These are phyloP conservation scores for Hymenochaete sp. DNA, from an alignment of 1,284 basidiomycete species.

Conservation along the genomic window DNA sequence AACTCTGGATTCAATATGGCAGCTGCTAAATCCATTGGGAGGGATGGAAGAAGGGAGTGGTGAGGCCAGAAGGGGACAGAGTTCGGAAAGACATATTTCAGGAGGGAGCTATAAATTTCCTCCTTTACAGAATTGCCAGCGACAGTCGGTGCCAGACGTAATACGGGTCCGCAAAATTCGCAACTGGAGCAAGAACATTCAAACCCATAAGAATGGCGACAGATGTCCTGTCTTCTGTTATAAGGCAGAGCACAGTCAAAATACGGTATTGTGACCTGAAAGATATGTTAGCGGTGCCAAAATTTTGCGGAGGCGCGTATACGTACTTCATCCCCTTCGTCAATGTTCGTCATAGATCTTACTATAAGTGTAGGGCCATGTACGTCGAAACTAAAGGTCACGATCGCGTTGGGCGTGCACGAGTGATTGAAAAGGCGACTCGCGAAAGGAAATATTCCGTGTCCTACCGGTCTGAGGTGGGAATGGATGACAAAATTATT, in stretches of 20 bases:
- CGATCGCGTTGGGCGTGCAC: constrained; percentile 62
- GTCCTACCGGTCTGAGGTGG: constrained; percentile 54
- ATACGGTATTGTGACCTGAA: constrained; percentile 62
- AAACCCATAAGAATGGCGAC: constrained; percentile 59
- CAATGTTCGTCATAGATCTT: constrained; percentile 49
- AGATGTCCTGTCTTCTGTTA: constrained; percentile 48
- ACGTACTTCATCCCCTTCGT: constrained; percentile 51
- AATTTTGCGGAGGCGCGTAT: constrained; percentile 4
- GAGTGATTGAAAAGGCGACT: constrained; percentile 73
- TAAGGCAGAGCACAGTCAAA: constrained; percentile 60
- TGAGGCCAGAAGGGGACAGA: constrained; percentile 19
- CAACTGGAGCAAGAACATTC: constrained; percentile 53
- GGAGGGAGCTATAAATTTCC: constrained; percentile 22
- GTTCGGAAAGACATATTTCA: constrained; percentile 12
- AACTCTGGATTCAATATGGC: constrained; percentile 48
- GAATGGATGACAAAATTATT: constrained; percentile 71
- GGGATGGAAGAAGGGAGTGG: constrained; percentile 27
- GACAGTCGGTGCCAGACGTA: constrained; percentile 32
- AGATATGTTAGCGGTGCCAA: neutral
- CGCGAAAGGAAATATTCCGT: constrained; percentile 64
- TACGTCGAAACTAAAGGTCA: constrained; percentile 42
- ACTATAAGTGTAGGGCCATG: constrained; percentile 48
- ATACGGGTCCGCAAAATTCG: constrained; percentile 29
- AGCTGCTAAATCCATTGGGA: constrained; percentile 32
- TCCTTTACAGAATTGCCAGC: constrained; percentile 21